Evolutionary conservation across 2,329 filamentous ascomycete genomes (phyloP), one percentile per base, ranked within the genome.

Genomic region (Xylaria sp.): DNA sequence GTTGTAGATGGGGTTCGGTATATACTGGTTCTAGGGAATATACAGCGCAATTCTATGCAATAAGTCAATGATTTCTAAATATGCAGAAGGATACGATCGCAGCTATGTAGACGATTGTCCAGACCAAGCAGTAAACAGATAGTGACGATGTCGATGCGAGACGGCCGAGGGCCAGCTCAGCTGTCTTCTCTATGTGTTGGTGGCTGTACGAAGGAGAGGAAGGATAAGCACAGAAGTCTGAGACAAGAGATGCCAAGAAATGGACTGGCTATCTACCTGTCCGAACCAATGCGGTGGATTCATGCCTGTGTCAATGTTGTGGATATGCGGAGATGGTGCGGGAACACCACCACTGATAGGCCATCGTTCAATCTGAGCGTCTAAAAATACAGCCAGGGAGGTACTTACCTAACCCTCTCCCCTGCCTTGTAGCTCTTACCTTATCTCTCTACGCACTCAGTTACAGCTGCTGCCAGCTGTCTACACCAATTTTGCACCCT

Each of bases 131-230:
- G 46, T 10, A 41, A 36, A 46, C 23, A 41, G 13, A 5, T 3
- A 28, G 9, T 36, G 33, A 36, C 12, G 25, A 59, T 25, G 6
- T 1, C 7, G 25, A 59, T 25, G 43, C 13, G 15, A 31, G 52
- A 41, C 13, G 36, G 62, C 68, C 15, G 62, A 70, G 61, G n/a
- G 46, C 68, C 65, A 41, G 70, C 70, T 68, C 70, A 64, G 59
- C 68, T 57, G 52, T 46, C 12, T 48, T 20, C 31, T 36, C 61
- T 33, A 18, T 10, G 18, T 7, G 28, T 8, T 36, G 18, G 15
- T 20, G 13, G 4, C 6, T 10, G 28, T 46, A n/a, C n/a, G 15
- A 10, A 46, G n/a, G 41, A 18, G 7, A 46, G 5, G 41, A 46
- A n/a, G 8, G 41, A 46, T 46, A 7, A 55, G 10, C 4, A 18